These are phyloP conservation scores for Phialophora chinensis DNA, from an alignment of 2,329 filamentous ascomycete genomes.

Conservation along the genomic window DNA sequence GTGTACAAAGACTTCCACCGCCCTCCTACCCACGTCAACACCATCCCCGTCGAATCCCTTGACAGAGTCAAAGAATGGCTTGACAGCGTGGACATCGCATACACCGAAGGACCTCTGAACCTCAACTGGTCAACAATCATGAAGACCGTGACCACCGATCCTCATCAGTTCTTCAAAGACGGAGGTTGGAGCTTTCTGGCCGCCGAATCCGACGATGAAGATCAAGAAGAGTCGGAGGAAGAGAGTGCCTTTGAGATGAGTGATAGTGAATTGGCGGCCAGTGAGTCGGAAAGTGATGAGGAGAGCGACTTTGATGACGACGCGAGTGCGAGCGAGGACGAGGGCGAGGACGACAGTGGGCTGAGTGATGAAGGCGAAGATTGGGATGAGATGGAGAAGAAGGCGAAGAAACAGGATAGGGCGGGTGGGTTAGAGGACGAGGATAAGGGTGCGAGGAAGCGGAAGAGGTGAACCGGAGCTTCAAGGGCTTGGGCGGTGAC, in stretches of 20 bases:
- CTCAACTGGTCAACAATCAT: constrained; percentile 99
- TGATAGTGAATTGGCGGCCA: constrained; percentile 75
- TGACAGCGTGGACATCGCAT: constrained; percentile 93
- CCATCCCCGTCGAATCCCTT: constrained; percentile 92
- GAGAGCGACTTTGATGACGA: constrained; percentile 95
- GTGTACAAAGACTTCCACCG: constrained; percentile 97
- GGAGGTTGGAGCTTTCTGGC: constrained; percentile 94
- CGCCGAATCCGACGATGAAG: constrained; percentile 85
- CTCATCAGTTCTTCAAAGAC: constrained; percentile 92
- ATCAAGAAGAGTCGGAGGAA: constrained; percentile 75
- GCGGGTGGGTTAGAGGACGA: constrained; percentile 48
- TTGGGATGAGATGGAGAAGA: constrained; percentile 43
- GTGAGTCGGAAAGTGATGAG: constrained; percentile 77
- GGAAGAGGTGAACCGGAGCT: constrained; percentile 38
- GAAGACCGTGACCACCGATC: constrained; percentile 95
- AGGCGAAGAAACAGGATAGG: constrained; percentile 42
- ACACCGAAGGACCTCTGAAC: constrained; percentile 92
- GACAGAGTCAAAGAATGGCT: constrained; percentile 98
- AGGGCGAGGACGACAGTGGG: constrained; percentile 48
- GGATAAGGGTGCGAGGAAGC: constrained; percentile 55
- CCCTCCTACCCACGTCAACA: constrained; percentile 93
- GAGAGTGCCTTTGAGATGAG: constrained; percentile 92
- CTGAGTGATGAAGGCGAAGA: constrained; percentile 45
- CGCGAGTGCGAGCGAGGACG: constrained; percentile 70
- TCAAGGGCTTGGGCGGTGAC: background rate